These are phyloP conservation scores for Microdochium trichocladiopsis DNA, from an alignment of 2,329 filamentous ascomycete species.

Conservation along the genomic window DNA sequence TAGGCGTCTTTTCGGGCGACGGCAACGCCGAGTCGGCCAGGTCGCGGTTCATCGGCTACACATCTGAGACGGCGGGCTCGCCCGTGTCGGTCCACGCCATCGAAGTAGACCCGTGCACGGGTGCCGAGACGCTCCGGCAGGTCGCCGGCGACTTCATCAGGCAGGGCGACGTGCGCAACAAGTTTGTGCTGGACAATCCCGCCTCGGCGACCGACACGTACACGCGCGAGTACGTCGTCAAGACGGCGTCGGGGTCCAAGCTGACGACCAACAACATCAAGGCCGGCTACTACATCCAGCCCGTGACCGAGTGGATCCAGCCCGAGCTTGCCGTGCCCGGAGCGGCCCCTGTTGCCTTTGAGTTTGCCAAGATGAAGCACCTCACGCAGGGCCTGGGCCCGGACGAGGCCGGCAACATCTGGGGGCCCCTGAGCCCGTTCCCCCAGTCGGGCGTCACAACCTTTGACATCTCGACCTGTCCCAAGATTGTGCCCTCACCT, in stretches of 20 bases:
- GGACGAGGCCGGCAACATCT: slow-evolving; percentile 19
- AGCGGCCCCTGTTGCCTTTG: slow-evolving; percentile 16
- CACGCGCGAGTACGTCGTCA: slow-evolving; percentile 31
- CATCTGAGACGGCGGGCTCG: slow-evolving; percentile 23
- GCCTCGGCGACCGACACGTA: slow-evolving; percentile 20
- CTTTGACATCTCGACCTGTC: slow-evolving; percentile 7
- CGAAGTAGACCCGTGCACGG: slow-evolving; percentile 33
- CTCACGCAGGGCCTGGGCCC: slow-evolving; percentile 20
- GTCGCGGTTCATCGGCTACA: slow-evolving; percentile 27
- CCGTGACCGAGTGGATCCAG: slow-evolving; percentile 34
- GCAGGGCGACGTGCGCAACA: slow-evolving; percentile 24
- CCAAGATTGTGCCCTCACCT: neutral
- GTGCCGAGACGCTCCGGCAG: slow-evolving; percentile 23
- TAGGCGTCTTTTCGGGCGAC: slow-evolving; percentile 27
- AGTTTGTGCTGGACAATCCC: slow-evolving; percentile 26
- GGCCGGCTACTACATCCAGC: slow-evolving; percentile 31
- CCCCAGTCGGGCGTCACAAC: slow-evolving; percentile 8
- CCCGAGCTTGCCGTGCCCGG: slow-evolving; percentile 32
- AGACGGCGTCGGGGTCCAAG: slow-evolving; percentile 21
- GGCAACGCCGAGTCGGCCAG: slow-evolving; percentile 26
- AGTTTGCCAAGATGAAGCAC: slow-evolving; percentile 24
- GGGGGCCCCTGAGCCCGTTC: slow-evolving; percentile 27
- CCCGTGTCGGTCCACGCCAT: slow-evolving; percentile 27
- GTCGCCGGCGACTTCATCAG: slow-evolving; percentile 23
- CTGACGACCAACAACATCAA: slow-evolving; percentile 27